Evolutionary conservation across 306 rosid genomes (phyloP), one percentile per base, ranked within the genome.

Genomic region (Rosa persica): DNA sequence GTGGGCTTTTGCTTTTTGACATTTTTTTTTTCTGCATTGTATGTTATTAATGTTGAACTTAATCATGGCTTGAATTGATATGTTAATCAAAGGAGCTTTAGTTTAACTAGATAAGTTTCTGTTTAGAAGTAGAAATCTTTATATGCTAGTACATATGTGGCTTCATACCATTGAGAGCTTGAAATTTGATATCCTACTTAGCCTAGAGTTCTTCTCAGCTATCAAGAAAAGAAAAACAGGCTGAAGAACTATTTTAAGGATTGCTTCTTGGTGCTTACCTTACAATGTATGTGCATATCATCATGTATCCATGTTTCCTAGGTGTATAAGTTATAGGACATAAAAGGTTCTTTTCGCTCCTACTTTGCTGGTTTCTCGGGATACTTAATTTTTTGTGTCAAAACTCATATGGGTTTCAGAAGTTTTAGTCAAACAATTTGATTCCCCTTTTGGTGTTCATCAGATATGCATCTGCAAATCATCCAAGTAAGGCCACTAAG

Each of bases 391-490:
- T 1, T 6, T 54, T 38, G 54, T 62, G 0, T 48, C 78, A 47
- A 52, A 16, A 65, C 23, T 40, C 66, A 7, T 6, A 27, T 38
- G 9, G 9, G 25, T 12, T 78, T 81, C 39, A 23, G 30, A 70
- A 52, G n/a, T 62, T 11, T 54, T 25, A 19, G 39, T 57, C 7
- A 6, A 73, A 15, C 54, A 46, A 8, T 74, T 38, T 76, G 38
- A 17, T 79, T 54, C 68, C n/a, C 80, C 22, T 3, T 34, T 73
- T 80, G 66, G 13, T 69, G 62, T 70, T 81, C 60, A 80, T 86
- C 88, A 94, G 97, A 84, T 92, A 90, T 85, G 98, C 97, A 70
- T 73, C 27, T 64, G 86, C 89, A 64, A 88, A 89, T 81, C 85
- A 94, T 82, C 73, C 92, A 30, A 75, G 80, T 54, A 78, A 81